Base-by-base conservation (phyloP, 805 yeast species). In the Sugiyamaella mastotermitis region DNA sequence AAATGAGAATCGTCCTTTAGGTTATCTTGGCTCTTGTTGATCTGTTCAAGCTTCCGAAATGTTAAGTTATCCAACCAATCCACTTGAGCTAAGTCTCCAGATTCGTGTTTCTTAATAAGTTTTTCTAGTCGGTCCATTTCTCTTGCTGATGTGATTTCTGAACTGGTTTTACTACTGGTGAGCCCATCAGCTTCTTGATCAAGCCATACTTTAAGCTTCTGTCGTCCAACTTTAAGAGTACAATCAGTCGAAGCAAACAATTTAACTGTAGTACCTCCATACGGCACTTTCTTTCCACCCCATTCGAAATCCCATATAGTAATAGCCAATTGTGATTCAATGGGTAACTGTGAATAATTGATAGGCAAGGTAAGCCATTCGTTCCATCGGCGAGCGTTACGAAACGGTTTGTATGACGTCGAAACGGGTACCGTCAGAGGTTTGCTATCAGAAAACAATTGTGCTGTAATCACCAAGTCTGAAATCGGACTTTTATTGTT, bases 11-110 rank as follows among this genome's bases (percentile, higher is more conserved):
- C 16, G 17, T 27, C 31, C 19, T 38, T 43, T 18, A 38, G 19
- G 15, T 45, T 27, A 1, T 29, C 21, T 31, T 42, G 45, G 20
- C 32, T 43, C 34, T 45, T 43, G 42, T 62, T 61, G 34, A 62
- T 50, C 34, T 55, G 58, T 47, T 74, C 78, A 30, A 80, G 67
- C 42, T 66, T 65, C 9, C 83, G 66, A 45, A 78, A 66, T 0
- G 81, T 72, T 40, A 83, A 49, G 31, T 73, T 67, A 52, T 86
- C 95, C 7, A 87, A 64, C 97, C 97, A 88, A 34, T 71, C 75
- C 1, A 74, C 58, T 5, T 72, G 58, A 4, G 71, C 61, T 18
- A 76, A 64, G 18, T 83, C 88, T 1, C 87, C 87, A 43, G 72
- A 68, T 51, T 81, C 87, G 51, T 78, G 83, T 34, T 60, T 62